Percentiles rank a stretch among this genome's conserved stretches.
Evolutionary conservation across 129 eudicot genomes (phyloP).

Genomic region (Chrysanthemum makinoi): DNA sequence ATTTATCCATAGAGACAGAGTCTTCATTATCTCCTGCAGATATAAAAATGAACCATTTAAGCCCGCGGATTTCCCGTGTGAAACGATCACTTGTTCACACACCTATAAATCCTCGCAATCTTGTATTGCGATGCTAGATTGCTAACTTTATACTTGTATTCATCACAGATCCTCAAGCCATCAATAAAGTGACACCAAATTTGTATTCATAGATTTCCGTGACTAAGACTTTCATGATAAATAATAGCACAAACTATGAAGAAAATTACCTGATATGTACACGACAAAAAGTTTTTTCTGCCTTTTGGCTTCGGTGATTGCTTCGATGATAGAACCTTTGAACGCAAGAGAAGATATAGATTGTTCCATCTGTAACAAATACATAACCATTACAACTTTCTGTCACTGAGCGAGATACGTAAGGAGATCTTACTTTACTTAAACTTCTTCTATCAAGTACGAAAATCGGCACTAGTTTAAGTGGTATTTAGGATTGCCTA

Average conservation of each 20-base stretch:
- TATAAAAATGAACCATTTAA: conserved; percentile 8
- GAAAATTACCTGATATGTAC: conserved; percentile 60
- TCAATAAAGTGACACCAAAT: no score
- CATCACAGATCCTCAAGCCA: neutral
- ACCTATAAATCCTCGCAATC: neutral
- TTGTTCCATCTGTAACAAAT: conserved; percentile 63
- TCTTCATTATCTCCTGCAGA: conserved; percentile 62
- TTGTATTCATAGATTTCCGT: no score
- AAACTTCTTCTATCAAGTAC: no score
- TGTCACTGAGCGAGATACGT: neutral
- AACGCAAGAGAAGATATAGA: conserved; percentile 62
- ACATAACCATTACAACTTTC: conserved; percentile 6
- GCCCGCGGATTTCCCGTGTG: conserved; percentile 8
- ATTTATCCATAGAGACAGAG: conserved; percentile 51
- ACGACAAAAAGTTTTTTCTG: conserved; percentile 87
- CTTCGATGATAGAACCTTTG: conserved; percentile 69
- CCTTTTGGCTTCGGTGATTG: conserved; percentile 68
- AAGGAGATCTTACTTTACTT: no score
- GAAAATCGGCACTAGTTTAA: neutral
- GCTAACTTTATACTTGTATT: neutral
- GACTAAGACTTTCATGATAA: neutral
- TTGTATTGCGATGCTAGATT: neutral
- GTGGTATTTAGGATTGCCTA: no score
- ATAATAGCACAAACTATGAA: neutral
- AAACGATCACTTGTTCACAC: neutral